phyloP scores from a whole-genome alignment of 2,329 filamentous ascomycete genomes.

The Curvularia eragrostidis region DNA sequence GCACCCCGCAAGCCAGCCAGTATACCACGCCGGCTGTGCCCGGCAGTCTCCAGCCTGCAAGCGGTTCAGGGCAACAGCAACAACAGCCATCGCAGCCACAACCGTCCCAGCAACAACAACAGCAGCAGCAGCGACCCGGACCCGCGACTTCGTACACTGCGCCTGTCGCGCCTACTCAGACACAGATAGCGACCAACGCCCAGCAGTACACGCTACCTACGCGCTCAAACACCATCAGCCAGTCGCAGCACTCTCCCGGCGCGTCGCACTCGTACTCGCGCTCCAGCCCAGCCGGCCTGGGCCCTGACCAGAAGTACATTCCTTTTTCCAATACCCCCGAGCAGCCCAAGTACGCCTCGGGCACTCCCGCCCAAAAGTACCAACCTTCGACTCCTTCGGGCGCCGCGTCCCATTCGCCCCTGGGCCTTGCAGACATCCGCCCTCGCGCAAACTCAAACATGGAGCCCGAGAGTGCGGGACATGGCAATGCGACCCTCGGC shows the following conservation, averaged over 20 bases:
- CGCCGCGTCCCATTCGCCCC: conserved; percentile 80
- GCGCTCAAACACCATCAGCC: conserved; percentile 69
- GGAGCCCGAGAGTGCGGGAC: conserved; percentile 71
- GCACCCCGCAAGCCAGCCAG: conserved; percentile 56
- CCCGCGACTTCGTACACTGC: conserved; percentile 64
- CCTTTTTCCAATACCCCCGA: conserved; percentile 70
- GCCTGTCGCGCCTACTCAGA: conserved; percentile 64
- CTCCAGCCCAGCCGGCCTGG: conserved; percentile 76
- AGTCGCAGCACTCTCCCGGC: conserved; percentile 53
- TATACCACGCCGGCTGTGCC: conserved; percentile 60
- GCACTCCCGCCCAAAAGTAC: conserved; percentile 65
- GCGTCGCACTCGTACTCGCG: conserved; percentile 71
- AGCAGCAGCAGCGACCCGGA: conserved; percentile 58
- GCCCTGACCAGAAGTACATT: conserved; percentile 67
- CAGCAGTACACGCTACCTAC: conserved; percentile 69
- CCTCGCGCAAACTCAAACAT: conserved; percentile 83
- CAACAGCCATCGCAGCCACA: conserved; percentile 47
- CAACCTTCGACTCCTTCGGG: conserved; percentile 59
- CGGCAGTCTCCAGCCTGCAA: conserved; percentile 64
- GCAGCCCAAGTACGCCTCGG: conserved; percentile 55
- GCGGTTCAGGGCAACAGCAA: conserved; percentile 51
- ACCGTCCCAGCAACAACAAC: conserved; percentile 7
- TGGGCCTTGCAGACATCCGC: conserved; percentile 90
- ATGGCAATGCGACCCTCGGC: conserved; percentile 62
- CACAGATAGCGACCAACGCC: conserved; percentile 57